Percentiles rank a stretch among this genome's conserved stretches.
Conservation (phyloP, 768 basidiomycete genomes). For the Phylloporus sp. region DNA sequence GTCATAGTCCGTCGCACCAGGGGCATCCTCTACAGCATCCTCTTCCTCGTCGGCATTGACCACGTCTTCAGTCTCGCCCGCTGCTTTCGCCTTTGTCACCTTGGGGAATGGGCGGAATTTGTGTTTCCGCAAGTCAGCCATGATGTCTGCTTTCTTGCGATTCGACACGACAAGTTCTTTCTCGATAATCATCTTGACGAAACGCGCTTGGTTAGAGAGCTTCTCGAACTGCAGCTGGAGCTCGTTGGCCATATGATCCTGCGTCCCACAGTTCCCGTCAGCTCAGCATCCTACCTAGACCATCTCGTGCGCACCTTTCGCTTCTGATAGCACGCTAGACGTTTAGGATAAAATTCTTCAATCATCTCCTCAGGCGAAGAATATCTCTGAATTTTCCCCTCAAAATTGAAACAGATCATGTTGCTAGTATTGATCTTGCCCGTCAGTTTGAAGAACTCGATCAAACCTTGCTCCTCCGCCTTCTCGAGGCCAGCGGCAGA, state of each 20-base stretch:
- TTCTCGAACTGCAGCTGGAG: conserved; percentile 78
- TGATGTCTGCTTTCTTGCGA: conserved; percentile 84
- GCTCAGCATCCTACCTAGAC: not conserved
- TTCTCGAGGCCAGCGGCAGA: conserved; percentile 73
- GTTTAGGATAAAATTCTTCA: conserved; percentile 86
- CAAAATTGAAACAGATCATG: conserved; percentile 98
- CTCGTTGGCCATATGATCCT: conserved; percentile 85
- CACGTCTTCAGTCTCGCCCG: conserved; percentile 58
- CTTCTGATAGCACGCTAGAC: conserved; percentile 90
- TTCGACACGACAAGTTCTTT: conserved; percentile 77
- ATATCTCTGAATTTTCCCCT: conserved; percentile 95
- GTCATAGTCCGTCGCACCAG: conserved; percentile 68
- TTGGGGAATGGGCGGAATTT: conserved; percentile 94
- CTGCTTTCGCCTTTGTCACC: conserved; percentile 56
- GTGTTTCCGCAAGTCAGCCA: conserved; percentile 73
- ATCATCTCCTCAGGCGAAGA: conserved; percentile 84
- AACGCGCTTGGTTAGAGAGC: conserved; percentile 91
- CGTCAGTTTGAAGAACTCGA: conserved; percentile 89
- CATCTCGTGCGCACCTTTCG: conserved; percentile 63
- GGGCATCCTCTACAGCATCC: conserved; percentile 39
- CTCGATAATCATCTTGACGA: conserved; percentile 93
- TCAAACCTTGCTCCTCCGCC: conserved; percentile 83
- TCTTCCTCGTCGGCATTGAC: conserved; percentile 48
- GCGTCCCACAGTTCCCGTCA: not conserved
- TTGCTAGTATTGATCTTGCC: conserved; percentile 84